Evolutionary conservation across 441 rosid genomes (phyloP).

Genomic region (Gossypium schwendimanii): DNA sequence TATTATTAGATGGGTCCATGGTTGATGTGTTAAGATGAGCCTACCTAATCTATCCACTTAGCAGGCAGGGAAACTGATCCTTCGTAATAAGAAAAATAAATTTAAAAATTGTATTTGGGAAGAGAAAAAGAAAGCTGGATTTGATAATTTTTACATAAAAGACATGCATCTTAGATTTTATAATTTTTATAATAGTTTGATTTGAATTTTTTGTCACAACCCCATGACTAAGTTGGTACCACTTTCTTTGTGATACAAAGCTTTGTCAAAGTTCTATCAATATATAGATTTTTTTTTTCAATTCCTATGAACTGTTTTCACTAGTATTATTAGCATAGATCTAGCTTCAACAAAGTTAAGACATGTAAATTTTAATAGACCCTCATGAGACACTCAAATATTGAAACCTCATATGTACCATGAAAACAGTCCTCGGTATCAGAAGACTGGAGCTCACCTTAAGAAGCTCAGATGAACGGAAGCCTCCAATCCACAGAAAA

Average conservation of each 20-base stretch:
- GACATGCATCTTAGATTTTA: background rate
- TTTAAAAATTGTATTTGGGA: too few relatives aligned
- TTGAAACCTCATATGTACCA: background rate
- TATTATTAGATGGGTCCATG: background rate
- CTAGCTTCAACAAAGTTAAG: background rate
- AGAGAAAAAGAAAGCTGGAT: too few relatives aligned
- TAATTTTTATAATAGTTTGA: background rate
- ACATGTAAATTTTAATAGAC: background rate
- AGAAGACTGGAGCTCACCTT: conserved; percentile 37
- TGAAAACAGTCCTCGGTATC: background rate
- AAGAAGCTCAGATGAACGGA: conserved; percentile 78
- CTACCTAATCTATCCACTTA: background rate
- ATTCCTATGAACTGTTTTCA: background rate
- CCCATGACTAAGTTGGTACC: background rate
- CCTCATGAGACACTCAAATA: background rate
- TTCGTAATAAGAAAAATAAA: too few relatives aligned
- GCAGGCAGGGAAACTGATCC: background rate
- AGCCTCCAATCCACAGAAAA: conserved; percentile 66
- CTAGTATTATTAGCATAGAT: background rate
- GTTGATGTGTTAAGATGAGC: background rate
- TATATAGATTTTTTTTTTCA: background rate
- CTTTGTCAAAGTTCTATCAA: background rate
- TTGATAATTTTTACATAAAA: background rate
- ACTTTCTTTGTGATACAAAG: background rate
- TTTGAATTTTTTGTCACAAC: background rate